These are phyloP conservation scores for Blastocladiella britannica DNA, from an alignment of 192 early-diverging fungal species.

Conservation along the genomic window DNA sequence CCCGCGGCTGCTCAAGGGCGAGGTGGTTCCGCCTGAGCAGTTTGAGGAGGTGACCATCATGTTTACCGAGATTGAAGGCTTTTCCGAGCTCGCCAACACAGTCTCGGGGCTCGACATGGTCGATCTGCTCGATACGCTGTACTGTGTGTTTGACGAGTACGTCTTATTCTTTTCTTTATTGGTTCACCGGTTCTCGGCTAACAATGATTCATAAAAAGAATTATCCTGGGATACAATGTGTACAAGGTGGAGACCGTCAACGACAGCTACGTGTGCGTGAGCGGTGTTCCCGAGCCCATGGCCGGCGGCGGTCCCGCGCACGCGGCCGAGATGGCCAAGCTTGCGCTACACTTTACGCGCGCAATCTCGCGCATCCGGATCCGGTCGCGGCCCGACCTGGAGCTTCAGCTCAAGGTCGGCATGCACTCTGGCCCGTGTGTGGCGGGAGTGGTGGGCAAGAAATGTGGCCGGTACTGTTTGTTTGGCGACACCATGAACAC, in stretches of 20 bases:
- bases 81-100: conserved; percentile 11
- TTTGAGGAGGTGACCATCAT: conserved; percentile 16
- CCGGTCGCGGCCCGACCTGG: conserved; percentile 7
- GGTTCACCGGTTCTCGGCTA: too few relatives aligned
- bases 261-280: conserved; percentile 16
- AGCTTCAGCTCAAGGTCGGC: conserved; percentile 13
- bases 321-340: conserved; percentile 11
- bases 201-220: too few relatives aligned
- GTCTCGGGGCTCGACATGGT: conserved; percentile 14
- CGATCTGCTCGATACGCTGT: conserved; percentile 15
- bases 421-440: conserved; percentile 17
- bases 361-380: conserved; percentile 5
- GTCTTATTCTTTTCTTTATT: conserved; percentile 2
- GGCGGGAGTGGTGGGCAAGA: conserved; percentile 18
- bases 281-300: conserved; percentile 11
- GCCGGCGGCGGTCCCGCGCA: too few relatives aligned
- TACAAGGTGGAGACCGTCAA: conserved; percentile 25
- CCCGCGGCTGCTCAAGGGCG: conserved; percentile 10
- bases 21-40: conserved; percentile 8
- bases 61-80: conserved; percentile 19
- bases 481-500: conserved; percentile 8
- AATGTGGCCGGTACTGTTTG: conserved; percentile 19
- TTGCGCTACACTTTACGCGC: conserved; percentile 11
- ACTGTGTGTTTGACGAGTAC: conserved; percentile 15
- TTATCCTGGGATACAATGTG: conserved; percentile 7